Conservation (phyloP, 305 asterid genomes). For the Caryopteris hybrid region DNA sequence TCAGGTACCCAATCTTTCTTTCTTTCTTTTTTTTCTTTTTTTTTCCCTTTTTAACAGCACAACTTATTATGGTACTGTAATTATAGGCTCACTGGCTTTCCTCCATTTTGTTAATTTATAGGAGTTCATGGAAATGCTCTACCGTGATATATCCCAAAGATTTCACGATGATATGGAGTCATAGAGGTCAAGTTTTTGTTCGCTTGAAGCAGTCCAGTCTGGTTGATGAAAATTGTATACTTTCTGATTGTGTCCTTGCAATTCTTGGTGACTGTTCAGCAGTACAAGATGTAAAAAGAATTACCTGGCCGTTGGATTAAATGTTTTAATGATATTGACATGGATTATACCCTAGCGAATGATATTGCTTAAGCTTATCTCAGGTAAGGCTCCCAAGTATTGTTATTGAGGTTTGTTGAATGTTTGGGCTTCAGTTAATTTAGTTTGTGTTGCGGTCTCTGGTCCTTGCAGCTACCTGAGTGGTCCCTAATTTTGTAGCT, state of each 20-base stretch:
- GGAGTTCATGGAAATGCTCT: conserved; percentile 66
- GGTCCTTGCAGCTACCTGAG: neutral
- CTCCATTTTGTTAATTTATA: conserved; percentile 13
- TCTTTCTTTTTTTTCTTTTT: neutral
- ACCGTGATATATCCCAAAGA: conserved; percentile 38
- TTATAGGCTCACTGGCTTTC: neutral
- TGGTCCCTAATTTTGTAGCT: neutral
- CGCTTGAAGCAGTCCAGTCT: neutral
- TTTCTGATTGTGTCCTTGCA: neutral
- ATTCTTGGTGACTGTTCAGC: neutral
- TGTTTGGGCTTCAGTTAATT: neutral
- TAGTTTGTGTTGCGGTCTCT: neutral
- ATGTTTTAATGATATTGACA: neutral
- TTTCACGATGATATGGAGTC: conserved; percentile 30
- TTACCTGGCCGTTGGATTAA: neutral
- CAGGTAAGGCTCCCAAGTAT: neutral
- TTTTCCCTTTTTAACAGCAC: neutral
- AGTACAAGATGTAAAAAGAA: neutral
- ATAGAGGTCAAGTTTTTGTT: neutral
- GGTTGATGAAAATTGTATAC: neutral
- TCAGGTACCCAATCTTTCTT: conserved; percentile 30
- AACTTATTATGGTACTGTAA: neutral
- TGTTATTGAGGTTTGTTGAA: neutral
- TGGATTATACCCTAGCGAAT: neutral
- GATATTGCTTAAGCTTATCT: neutral